Evolutionary conservation across 306 rosid species (phyloP).

Genomic region (Luffa acutangula): DNA sequence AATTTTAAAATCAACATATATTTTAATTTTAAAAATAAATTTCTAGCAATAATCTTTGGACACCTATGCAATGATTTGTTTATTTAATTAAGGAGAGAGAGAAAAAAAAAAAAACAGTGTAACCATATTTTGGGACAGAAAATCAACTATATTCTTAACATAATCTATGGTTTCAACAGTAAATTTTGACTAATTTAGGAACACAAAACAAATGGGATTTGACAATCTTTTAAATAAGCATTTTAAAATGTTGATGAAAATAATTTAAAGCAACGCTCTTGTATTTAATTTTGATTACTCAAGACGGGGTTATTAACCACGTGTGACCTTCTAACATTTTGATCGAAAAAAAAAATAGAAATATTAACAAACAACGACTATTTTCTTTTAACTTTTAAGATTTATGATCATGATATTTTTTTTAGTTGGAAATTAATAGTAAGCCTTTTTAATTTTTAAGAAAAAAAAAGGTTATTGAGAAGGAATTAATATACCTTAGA

Average conservation of each 20-base stretch:
- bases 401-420: too few species aligned
- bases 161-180: neutral
- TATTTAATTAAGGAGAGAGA: neutral
- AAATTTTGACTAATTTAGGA: neutral
- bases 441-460: neutral
- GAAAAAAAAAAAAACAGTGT: neutral
- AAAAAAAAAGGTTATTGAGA: neutral
- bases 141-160: neutral
- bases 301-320: neutral
- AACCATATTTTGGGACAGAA: neutral
- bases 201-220: conserved; percentile 3
- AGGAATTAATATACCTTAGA: neutral
- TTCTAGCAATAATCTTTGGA: neutral
- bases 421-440: neutral
- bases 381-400: too few species aligned
- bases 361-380: neutral
- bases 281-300: neutral
- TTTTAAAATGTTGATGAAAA: neutral
- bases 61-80: neutral
- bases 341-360: too few species aligned
- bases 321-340: too few species aligned
- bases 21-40: neutral
- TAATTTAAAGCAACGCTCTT: neutral
- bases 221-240: neutral
- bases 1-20: neutral